Evolutionary conservation across 176 grass and related monocot genomes (phyloP).

Genomic region (Zea luxurians): DNA sequence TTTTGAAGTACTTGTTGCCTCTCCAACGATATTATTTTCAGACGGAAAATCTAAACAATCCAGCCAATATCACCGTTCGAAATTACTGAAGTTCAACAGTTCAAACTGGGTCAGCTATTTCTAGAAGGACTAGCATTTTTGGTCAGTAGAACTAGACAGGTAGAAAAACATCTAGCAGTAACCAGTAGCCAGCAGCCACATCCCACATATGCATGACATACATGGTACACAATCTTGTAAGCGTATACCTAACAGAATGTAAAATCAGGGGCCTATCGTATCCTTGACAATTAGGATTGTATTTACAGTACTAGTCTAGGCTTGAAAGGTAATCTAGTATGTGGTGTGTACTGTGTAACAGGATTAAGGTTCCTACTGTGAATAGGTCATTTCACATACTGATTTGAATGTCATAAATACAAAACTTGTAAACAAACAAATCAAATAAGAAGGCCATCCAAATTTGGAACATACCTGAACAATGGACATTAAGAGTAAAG

Average conservation of each 20-base stretch:
- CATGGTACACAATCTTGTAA: neutral
- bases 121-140: neutral
- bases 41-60: neutral
- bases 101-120: neutral
- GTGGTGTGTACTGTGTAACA: constrained; percentile 1
- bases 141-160: neutral
- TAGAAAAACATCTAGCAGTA: neutral
- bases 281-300: neutral
- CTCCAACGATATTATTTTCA: neutral
- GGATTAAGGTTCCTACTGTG: neutral
- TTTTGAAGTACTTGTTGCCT: neutral
- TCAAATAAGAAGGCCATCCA: neutral
- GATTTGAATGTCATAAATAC: neutral
- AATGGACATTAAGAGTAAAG: constrained; percentile 10
- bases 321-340: constrained; percentile 15
- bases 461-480: neutral
- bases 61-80: neutral
- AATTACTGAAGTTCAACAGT: neutral
- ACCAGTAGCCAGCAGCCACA: constrained; percentile 10
- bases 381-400: neutral
- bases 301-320: constrained; percentile 1
- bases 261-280: neutral
- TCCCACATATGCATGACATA: neutral
- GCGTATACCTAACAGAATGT: neutral
- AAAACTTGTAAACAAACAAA: neutral